Conservation (phyloP, 305 asterid genomes). For the Fraxinus xanthoxyloides region DNA sequence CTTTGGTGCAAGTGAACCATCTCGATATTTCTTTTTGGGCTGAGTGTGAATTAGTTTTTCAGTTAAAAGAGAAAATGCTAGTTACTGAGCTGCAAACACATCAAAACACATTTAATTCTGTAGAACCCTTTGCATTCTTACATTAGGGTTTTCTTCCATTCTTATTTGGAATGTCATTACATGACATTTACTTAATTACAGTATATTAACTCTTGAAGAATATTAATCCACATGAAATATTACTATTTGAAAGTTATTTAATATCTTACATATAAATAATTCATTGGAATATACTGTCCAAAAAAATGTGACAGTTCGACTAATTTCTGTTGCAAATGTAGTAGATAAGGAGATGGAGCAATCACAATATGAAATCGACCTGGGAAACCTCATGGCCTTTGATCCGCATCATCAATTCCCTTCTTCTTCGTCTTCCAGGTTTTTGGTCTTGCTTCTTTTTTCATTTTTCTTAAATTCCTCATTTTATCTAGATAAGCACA, state of each 20-base stretch:
- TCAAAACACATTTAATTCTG: background rate
- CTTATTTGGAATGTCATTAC: background rate
- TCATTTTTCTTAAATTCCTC: background rate
- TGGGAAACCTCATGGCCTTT: conserved; percentile 84
- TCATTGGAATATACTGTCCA: background rate
- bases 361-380: conserved; percentile 56
- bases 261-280: background rate
- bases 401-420: conserved; percentile 49
- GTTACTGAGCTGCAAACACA: background rate
- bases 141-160: background rate
- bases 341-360: conserved; percentile 42
- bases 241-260: background rate
- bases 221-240: background rate
- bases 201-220: background rate
- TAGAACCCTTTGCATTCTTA: background rate
- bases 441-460: background rate
- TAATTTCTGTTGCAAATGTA: background rate
- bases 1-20: background rate
- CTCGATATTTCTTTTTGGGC: background rate
- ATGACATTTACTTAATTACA: background rate
- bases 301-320: background rate
- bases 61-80: background rate
- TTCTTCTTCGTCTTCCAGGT: conserved; percentile 74
- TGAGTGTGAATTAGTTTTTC: background rate
- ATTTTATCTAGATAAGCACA: background rate